Evolutionary conservation across 768 basidiomycete species (phyloP).

Genomic region (Omphalotus guepiniiformis): DNA sequence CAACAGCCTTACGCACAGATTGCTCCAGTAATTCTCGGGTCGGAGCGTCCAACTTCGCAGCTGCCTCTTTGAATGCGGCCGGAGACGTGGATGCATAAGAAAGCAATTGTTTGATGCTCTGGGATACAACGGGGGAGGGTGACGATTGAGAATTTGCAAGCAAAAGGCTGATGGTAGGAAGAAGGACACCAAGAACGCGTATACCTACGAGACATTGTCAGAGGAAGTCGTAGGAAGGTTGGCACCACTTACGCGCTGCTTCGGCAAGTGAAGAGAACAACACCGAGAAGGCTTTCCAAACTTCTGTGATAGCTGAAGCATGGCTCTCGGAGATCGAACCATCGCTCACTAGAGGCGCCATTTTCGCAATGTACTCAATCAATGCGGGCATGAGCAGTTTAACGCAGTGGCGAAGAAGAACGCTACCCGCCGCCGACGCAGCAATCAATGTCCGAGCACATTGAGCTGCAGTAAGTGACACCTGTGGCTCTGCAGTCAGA

Average conservation of each 20-base stretch:
- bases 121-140: conserved; percentile 44
- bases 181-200: conserved; percentile 60
- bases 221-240: not conserved
- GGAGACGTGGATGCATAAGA: conserved; percentile 69
- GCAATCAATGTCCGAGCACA: conserved; percentile 82
- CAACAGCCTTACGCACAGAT: conserved; percentile 73
- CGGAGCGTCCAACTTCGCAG: conserved; percentile 55
- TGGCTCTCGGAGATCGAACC: conserved; percentile 52
- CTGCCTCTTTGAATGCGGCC: conserved; percentile 80
- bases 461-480: conserved; percentile 81
- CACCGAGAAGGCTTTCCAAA: conserved; percentile 74
- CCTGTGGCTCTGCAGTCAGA: conserved; percentile 33
- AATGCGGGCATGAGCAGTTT: conserved; percentile 74
- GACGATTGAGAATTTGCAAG: conserved; percentile 48
- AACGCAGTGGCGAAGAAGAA: conserved; percentile 66
- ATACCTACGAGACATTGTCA: conserved; percentile 43
- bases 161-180: conserved; percentile 73
- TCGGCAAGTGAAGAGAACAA: conserved; percentile 56
- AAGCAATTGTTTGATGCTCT: conserved; percentile 65
- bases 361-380: conserved; percentile 73
- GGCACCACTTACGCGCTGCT: conserved; percentile 51
- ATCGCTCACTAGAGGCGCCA: conserved; percentile 59
- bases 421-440: conserved; percentile 63
- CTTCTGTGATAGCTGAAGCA: conserved; percentile 64
- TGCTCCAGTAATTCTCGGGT: conserved; percentile 65